Percentiles rank a stretch among this genome's conserved stretches.
Evolutionary conservation across 1,284 basidiomycete genomes (phyloP).

Genomic region (Mycena citricolor): DNA sequence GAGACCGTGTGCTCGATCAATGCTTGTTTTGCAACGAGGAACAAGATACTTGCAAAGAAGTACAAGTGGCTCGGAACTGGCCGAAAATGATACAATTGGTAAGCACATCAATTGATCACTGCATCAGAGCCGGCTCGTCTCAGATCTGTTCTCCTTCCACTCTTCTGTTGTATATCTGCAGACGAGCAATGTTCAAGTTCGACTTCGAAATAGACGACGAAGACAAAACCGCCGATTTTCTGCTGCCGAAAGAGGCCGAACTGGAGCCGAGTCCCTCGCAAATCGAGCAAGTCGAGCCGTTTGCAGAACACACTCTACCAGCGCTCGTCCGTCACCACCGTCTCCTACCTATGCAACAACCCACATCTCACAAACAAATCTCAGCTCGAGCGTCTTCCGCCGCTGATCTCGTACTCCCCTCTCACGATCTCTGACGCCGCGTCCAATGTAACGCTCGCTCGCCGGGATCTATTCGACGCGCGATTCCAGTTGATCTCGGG

Average conservation of each 20-base stretch:
- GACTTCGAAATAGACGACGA: conserved; percentile 49
- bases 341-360: conserved; percentile 23
- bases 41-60: too few relatives aligned
- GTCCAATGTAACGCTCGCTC: conserved; percentile 49
- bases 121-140: too few relatives aligned
- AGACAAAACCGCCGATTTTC: conserved; percentile 28
- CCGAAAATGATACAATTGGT: too few relatives aligned
- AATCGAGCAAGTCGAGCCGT: conserved; percentile 20
- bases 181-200: conserved; percentile 69
- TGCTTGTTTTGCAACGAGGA: too few relatives aligned
- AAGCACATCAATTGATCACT: too few relatives aligned
- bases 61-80: too few relatives aligned
- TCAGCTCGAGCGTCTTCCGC: conserved; percentile 55
- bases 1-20: too few relatives aligned
- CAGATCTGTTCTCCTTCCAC: too few relatives aligned
- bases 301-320: conserved; percentile 31
- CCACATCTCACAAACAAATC: conserved; percentile 25
- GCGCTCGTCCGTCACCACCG: conserved; percentile 34
- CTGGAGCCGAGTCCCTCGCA: conserved; percentile 3
- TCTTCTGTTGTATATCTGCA: too few relatives aligned
- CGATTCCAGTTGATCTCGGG: conserved; percentile 86
- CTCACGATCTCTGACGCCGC: conserved; percentile 37
- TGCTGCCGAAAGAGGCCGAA: conserved; percentile 1
- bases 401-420: conserved; percentile 62
- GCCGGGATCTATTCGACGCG: conserved; percentile 91